Evolutionary conservation across 208 protist genomes (phyloP), one percentile per base, ranked within the genome.

Genomic region (Trypanosoma lewisi): DNA sequence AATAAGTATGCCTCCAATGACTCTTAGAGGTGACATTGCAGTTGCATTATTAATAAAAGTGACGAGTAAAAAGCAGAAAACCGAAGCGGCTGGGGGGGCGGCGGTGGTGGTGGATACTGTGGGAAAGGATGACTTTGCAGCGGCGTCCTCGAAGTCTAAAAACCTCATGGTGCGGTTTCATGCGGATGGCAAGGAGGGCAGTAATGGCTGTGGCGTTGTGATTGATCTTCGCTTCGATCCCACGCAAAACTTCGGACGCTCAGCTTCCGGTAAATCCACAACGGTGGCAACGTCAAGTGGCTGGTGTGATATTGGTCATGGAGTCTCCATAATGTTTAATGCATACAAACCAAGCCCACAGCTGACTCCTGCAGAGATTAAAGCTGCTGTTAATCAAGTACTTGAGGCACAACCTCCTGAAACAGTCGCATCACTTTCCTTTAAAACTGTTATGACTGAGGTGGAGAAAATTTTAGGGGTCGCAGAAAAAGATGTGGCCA

Each of bases 171-270:
- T 65, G 23, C 67, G 52, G 2, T 60, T 14, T 37, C 27, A 58
- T 19, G 27, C 27, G 0, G 27, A 19, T 1, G 56, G 70, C 2
- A 55, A 50, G 21, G 49, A 58, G 11, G 30, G 53, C 17, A 55
- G 58, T 5, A 14, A 47, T 21, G 42, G 58, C n/a, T 12, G 45
- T 14, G 37, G 12, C 53, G 65, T 83, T 62, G 25, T 39, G 6
- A 21, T 93, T 2, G 39, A 52, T 0, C 9, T 89, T 37, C 63
- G 70, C 0, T 79, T 94, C 34, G 85, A 94, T 54, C 85, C 84
- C 7, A 87, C 80, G 5, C 47, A 75, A 52, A 56, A 31, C 3
- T 70, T 71, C 23, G 80, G 80, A 8, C 72, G 67, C 27, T 77
- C 74, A 0, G 53, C 49, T 1, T 83, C 80, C 5, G 86, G 82